phyloP scores from a whole-genome alignment of 306 rosid species.

The Quercus suber region DNA sequence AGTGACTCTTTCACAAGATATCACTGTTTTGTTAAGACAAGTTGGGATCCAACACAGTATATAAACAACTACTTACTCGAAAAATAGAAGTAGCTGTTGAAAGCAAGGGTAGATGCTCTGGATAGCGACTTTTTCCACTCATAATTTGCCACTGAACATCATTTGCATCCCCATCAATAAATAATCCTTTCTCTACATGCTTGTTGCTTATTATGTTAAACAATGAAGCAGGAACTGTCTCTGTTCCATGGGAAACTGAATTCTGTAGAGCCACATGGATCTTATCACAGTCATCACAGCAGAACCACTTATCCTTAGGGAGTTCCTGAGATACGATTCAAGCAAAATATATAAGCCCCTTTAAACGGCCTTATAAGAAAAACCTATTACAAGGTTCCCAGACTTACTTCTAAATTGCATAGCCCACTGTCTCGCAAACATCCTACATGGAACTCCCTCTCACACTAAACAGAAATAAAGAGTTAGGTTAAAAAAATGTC shows the following conservation, averaged over 20 bases:
- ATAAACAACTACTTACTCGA: slow-evolving; percentile 64
- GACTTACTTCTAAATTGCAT: slow-evolving; percentile 79
- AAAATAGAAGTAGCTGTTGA: slow-evolving; percentile 95
- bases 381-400: slow-evolving; percentile 5
- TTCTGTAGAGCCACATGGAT: slow-evolving; percentile 68
- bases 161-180: slow-evolving; percentile 39
- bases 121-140: slow-evolving; percentile 90
- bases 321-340: slow-evolving; percentile 57
- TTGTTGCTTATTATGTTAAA: slow-evolving; percentile 58
- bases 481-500: slow-evolving; percentile 1
- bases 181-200: slow-evolving; percentile 69
- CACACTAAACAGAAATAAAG: slow-evolving; percentile 63
- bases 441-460: slow-evolving; percentile 97
- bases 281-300: slow-evolving; percentile 79
- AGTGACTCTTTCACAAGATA: neutral
- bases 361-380: slow-evolving; percentile 17
- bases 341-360: slow-evolving; percentile 22
- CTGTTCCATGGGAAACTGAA: slow-evolving; percentile 69
- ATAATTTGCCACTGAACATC: slow-evolving; percentile 88
- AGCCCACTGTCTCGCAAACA: slow-evolving; percentile 80
- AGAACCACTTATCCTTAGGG: slow-evolving; percentile 98
- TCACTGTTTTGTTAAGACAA: neutral
- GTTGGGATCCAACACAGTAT: neutral
- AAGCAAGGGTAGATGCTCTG: slow-evolving; percentile 88
- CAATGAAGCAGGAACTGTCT: slow-evolving; percentile 52